Base-by-base conservation (phyloP, 306 rosid species). In the Elaeagnus macrophylla region DNA sequence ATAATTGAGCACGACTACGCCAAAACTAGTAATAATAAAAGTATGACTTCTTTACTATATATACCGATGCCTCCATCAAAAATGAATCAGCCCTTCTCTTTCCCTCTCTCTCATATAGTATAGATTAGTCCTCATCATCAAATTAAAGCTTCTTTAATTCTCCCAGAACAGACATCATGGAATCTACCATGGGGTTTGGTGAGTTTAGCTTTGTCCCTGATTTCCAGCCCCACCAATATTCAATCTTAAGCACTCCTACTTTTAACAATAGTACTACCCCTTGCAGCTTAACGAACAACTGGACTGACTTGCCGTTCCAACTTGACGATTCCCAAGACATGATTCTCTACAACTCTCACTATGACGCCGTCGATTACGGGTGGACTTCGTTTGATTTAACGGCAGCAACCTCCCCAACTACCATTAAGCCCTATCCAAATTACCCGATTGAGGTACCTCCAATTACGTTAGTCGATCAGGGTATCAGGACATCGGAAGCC, bases 231-330 rank as follows among this genome's bases (percentile, higher is more conserved):
- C 14, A 44, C 48, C 49, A 37, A 25, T 25, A 25, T 2, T 47
- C 11, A 19, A 25, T 8, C 40, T 53, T 6, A 37, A 39, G 54
- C 12, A 53, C 6, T 59, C 41, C 48, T 15, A n/a, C 16, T 42
- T 15, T 25, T 25, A 25, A 3, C 32, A 25, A 25, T 25, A 25
- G 45, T 19, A 25, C 53, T 20, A 35, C 15, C 45, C 62, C 40
- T 9, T 39, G 17, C 4, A 48, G 68, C 11, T 46, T 68, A 53
- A 62, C 73, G 8, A 70, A 68, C 16, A 72, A 67, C 48, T 81
- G 83, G 83, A 76, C 66, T 19, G 79, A 69, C 64, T 60, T 81
- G 65, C 79, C 87, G 9, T 81, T 81, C 46, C 32, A 46, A 39
- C 52, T 77, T 10, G 53, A 77, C 72, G 81, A 81, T 47, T 47